Percentiles rank a stretch among this genome's conserved stretches.
Conservation (phyloP, 164 flowering plant species). For the Euptelea pleiosperma region DNA sequence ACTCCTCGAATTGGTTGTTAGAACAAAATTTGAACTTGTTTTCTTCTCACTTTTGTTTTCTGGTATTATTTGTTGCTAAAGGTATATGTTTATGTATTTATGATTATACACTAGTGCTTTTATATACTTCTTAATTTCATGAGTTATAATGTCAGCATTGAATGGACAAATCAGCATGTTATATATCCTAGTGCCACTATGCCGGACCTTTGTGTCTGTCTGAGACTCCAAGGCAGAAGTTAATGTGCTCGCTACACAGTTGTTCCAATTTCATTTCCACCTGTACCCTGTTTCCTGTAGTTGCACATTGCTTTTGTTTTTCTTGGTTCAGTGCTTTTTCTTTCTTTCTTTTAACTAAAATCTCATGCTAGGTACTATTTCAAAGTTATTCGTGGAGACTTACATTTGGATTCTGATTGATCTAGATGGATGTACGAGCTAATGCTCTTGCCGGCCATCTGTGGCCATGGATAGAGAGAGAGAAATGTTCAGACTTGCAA, state of each 20-base stretch:
- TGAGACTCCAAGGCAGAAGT: background rate
- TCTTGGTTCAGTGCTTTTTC: background rate
- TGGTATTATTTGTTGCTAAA: background rate
- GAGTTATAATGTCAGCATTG: background rate
- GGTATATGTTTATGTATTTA: too few relatives aligned
- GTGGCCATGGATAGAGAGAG: slow-evolving; percentile 56
- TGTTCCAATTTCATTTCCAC: too few relatives aligned
- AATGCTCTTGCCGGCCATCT: slow-evolving; percentile 46
- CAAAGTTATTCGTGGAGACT: background rate
- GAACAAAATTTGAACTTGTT: background rate
- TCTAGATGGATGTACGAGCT: slow-evolving; percentile 56
- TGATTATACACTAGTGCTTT: background rate
- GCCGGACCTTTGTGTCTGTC: too few relatives aligned
- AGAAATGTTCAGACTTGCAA: slow-evolving; percentile 49
- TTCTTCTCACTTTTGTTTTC: background rate
- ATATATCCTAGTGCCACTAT: background rate
- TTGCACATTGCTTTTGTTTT: slow-evolving; percentile 1
- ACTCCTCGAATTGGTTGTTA: background rate
- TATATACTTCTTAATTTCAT: too few relatives aligned
- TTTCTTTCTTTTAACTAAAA: background rate
- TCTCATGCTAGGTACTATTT: background rate
- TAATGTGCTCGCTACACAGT: background rate
- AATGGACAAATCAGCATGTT: background rate
- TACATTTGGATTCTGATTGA: slow-evolving; percentile 8
- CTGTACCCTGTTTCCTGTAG: background rate